A percentile compares a stretch with the other conserved stretches of the same genome.
phyloP scores from a whole-genome alignment of 2,329 filamentous ascomycete genomes.

The Aspergillus puulaauensis region DNA sequence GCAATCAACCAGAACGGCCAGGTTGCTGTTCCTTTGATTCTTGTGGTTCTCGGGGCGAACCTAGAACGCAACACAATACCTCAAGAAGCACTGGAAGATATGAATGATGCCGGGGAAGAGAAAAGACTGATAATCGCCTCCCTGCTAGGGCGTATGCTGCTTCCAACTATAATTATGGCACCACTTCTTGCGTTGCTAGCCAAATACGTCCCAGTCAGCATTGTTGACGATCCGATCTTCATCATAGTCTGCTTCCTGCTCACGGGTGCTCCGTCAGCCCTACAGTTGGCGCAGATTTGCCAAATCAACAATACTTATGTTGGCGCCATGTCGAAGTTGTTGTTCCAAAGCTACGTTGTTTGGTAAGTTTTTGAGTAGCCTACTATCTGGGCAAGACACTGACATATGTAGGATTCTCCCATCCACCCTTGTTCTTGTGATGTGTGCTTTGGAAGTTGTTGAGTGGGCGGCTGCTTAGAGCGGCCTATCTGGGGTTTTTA shows the following conservation, averaged over 20 bases:
- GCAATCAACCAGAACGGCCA: constrained; percentile 82
- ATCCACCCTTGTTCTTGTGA: constrained; percentile 84
- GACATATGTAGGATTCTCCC: constrained; percentile 72
- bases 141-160: constrained; percentile 83
- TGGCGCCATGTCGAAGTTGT: constrained; percentile 84
- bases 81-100: constrained; percentile 61
- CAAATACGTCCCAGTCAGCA: constrained; percentile 89
- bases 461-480: constrained; percentile 66
- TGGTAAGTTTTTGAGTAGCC: constrained; percentile 61
- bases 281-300: constrained; percentile 96
- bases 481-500: neutral
- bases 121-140: constrained; percentile 82
- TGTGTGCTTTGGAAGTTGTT: constrained; percentile 87
- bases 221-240: constrained; percentile 96
- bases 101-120: constrained; percentile 67
- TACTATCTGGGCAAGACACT: constrained; percentile 3
- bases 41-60: constrained; percentile 94
- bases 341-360: constrained; percentile 96
- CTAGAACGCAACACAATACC: constrained; percentile 87
- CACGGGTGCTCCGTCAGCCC: constrained; percentile 85
- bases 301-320: constrained; percentile 98
- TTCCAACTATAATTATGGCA: constrained; percentile 90
- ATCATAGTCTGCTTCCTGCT: constrained; percentile 97
- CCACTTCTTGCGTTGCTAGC: constrained; percentile 82
- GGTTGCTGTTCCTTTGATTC: constrained; percentile 90